Evolutionary conservation across 345 rosid genomes (phyloP), one percentile per base, ranked within the genome.

Genomic region (Brassica rapa): DNA sequence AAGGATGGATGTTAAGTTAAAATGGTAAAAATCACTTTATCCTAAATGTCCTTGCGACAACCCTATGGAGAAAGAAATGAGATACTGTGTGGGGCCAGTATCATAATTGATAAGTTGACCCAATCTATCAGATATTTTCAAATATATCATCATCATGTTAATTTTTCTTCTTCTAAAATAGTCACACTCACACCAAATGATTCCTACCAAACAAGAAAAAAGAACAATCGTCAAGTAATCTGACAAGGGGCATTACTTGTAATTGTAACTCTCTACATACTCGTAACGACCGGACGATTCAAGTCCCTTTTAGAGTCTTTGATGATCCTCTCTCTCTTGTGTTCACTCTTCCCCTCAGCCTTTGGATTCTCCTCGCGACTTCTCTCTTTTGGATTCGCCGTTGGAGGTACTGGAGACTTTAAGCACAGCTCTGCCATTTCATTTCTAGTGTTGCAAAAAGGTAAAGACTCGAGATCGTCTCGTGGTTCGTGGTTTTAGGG

Each of bases 371-470:
- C 51, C 46, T 15, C 14, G 1, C 19, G 9, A 8, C 66, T 32
- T 63, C 43, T 63, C 14, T 62, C 37, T 62, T n/a, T 8, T 63
- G 24, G 67, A 30, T 63, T 63, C 46, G 6, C 51, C 39, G 56
- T 66, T 56, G n/a, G 29, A 75, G 29, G 72, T 16, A 55, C 60
- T 7, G 11, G 7, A 19, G 24, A 25, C 66, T 29, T 15, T 30
- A 8, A 30, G 25, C 43, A 68, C 24, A 12, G 5, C 74, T 59
- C 73, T 43, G 12, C 66, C 16, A 60, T 76, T 21, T 68, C 62
- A 8, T 61, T 76, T 21, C 23, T 12, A 16, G 68, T 24, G 68
- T 70, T 69, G 27, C 53, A 49, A 49, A 46, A 68, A 27, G 74
- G 46, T 46, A 30, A 8, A 30, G 25, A 8, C 30, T 64, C 39